Evolutionary conservation across 495 filamentous ascomycete species (phyloP).

Genomic region (Neurospora sp.): DNA sequence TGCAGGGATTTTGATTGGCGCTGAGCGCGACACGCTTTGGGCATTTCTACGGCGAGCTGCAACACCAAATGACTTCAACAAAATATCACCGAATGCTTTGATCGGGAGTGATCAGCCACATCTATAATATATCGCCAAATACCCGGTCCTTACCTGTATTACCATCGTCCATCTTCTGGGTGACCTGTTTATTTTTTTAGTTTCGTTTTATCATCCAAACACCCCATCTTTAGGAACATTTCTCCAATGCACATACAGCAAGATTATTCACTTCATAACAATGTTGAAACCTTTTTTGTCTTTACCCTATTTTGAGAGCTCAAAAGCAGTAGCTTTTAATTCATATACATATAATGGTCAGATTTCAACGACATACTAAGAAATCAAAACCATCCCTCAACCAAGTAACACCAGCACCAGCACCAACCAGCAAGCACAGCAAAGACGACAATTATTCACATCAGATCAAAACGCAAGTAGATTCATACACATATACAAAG

Average conservation of each 20-base stretch:
- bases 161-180: not conserved
- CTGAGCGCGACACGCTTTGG: not conserved
- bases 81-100: not conserved
- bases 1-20: not conserved
- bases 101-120: not conserved
- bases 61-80: not conserved
- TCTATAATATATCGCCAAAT: not conserved
- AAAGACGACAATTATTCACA: not conserved
- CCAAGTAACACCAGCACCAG: not conserved
- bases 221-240: not conserved
- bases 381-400: not conserved
- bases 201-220: not conserved
- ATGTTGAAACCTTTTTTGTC: not conserved
- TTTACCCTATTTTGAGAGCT: not conserved
- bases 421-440: not conserved
- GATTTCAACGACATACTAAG: not conserved
- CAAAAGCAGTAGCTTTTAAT: not conserved
- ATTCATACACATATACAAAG: not conserved
- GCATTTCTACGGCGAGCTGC: not conserved
- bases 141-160: not conserved
- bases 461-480: not conserved
- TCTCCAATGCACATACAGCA: not conserved
- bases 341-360: not conserved
- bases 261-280: not conserved
- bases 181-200: not conserved